Evolutionary conservation across 768 basidiomycete species (phyloP).

Genomic region (Leccinum subgranulosum): DNA sequence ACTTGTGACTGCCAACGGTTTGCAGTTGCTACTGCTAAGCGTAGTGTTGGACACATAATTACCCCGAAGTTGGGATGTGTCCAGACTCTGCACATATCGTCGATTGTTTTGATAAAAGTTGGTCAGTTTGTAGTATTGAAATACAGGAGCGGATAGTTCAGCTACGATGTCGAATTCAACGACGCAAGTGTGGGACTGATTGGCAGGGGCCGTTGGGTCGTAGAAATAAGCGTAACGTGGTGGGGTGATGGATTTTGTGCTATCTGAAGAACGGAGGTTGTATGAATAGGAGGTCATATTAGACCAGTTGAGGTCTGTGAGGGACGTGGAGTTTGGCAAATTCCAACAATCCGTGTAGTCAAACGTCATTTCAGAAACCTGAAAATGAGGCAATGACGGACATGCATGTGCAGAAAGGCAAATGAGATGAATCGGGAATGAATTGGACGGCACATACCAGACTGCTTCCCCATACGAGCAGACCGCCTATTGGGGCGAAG

Average conservation of each 20-base stretch:
- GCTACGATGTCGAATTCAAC: conserved; percentile 83
- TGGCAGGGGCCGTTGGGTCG: conserved; percentile 42
- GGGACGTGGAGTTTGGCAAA: conserved; percentile 36
- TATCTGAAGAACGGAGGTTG: conserved; percentile 57
- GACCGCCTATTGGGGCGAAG: conserved; percentile 94
- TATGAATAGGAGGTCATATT: conserved; percentile 66
- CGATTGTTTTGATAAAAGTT: conserved; percentile 99
- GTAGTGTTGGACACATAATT: conserved; percentile 44
- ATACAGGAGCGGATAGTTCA: conserved; percentile 67
- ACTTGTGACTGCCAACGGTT: conserved; percentile 64
- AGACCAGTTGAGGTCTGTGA: conserved; percentile 38
- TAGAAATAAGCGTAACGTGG: conserved; percentile 78
- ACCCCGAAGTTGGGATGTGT: conserved; percentile 84
- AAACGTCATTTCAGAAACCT: conserved; percentile 91
- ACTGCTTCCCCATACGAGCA: conserved; percentile 88
- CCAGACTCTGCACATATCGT: conserved; percentile 90
- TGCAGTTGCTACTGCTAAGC: conserved; percentile 78
- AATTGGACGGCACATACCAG: conserved; percentile 39
- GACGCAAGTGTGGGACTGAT: conserved; percentile 59
- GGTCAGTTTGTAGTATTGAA: conserved; percentile 95
- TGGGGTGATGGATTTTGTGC: conserved; percentile 40
- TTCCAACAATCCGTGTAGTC: conserved; percentile 94
- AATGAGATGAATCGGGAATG: conserved; percentile 22
- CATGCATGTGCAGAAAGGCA: conserved; percentile 2
- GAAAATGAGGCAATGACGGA: conserved; percentile 9